Base-by-base conservation (phyloP, 257 asterid genomes). In the Lycium barbarum region DNA sequence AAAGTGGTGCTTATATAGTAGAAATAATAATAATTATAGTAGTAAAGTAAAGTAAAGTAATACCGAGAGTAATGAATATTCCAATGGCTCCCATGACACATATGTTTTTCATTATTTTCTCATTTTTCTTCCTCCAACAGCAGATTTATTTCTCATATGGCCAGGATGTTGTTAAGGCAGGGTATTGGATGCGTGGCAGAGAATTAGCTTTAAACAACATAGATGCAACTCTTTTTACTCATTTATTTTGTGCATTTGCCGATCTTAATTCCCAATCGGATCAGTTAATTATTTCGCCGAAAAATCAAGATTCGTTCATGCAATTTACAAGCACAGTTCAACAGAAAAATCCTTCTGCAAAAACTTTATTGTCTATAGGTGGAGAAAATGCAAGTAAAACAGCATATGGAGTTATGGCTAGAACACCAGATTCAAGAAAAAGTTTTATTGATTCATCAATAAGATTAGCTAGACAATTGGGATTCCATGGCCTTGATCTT, bases 161-260 rank as follows among this genome's bases (percentile, higher is more conserved):
- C 15, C 92, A 91, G 71, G 36, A 3, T 40, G 3, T 68, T 45
- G 91, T 91, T 2, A 88, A 84, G 54, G 91, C 88, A 2, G 92
- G 84, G 38, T 91, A 91, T 61, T 91, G 94, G 93, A 88, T 88
- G 79, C 88, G 87, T 2, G 91, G 80, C 1, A 89, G 91, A 13
- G 90, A 85, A 67, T 62, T 88, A 54, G 47, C 87, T 0, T 83
- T 85, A 68, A 62, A 87, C 20, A 22, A 68, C 83, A 91, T 91
- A 26, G 6, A 90, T 10, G 90, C 94, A 81, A 62, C 87, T 26
- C 88, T 84, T 40, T 91, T 87, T 89, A 91, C 94, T 1, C 94
- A 91, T 71, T 87, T 91, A 78, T 90, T 90, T 83, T 91, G 91
- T 58, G 93, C 93, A 26, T 91, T 91, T 82, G 92, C 94, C 20